Evolutionary conservation across 139 green algal genomes (phyloP), one percentile per base, ranked within the genome.

Genomic region (Astrephomene gubernaculifera): DNA sequence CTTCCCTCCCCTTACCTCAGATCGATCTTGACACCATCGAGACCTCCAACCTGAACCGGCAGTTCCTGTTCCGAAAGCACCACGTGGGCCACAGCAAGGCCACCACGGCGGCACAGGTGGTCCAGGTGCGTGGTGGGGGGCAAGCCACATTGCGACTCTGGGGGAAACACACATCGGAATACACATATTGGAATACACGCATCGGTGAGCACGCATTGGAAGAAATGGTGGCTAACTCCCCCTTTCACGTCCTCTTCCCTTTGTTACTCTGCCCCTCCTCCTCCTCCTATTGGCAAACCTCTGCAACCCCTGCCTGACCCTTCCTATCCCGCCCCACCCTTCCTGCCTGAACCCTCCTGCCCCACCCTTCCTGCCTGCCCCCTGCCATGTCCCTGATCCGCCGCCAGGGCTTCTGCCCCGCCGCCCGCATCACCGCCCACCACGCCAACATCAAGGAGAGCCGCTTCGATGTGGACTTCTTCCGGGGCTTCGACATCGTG

Each of bases 21-120:
- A 96, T 99, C 38, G 97, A 99, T 90, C 86, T 99, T 84, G 97
- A 99, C 93, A 99, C 97, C 1, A 99, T 99, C 36, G 97, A 99
- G 68, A 97, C 95, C 17, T 97, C 92, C 88, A 99, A 99, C 88
- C 91, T 99, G 17, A 99, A 99, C 90, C 89, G 97, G 4, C 97
- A 99, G 87, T 99, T 99, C 82, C 92, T 99, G 36, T 99, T 99
- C 82, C 90, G 97, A 6, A 97, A 96, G 72, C 87, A 91, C 1
- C 97, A 99, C 79, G 97, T 99, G 39, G 96, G 96, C 0, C 81
- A 97, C 49, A 97, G 94, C 91, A 99, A 99, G 87, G 94, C 97
- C 2, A 54, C 91, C 57, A 95, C 98, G 7, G 97, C 97, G 7
- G 93, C 94, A 2, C 92, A 96, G 67, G 94, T 97, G 12, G 93